phyloP scores from a whole-genome alignment of 2,329 filamentous ascomycete species.

The Escovopsis sp. region DNA sequence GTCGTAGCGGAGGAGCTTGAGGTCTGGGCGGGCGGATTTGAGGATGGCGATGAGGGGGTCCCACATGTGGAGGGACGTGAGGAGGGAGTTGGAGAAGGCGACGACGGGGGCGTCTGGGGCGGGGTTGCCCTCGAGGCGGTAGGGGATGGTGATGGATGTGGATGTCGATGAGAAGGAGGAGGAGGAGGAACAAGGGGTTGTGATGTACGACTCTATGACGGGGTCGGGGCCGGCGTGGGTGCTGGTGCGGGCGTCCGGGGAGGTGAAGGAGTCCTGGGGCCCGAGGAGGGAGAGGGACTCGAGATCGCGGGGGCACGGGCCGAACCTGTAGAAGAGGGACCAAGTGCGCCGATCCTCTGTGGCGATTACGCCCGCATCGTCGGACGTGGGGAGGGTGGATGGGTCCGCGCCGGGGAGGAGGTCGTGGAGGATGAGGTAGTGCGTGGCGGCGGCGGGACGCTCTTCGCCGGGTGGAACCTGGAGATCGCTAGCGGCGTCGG shows the following conservation, averaged over 20 bases:
- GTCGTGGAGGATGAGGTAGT: slow-evolving; percentile 59
- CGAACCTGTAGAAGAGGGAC: slow-evolving; percentile 67
- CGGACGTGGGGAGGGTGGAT: slow-evolving; percentile 35
- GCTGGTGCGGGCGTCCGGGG: slow-evolving; percentile 38
- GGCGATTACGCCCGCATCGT: slow-evolving; percentile 35
- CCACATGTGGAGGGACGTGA: slow-evolving; percentile 72
- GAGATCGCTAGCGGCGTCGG: too few relatives aligned
- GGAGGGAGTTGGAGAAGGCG: slow-evolving; percentile 66
- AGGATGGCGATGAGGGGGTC: slow-evolving; percentile 55
- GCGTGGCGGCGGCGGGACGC: too few relatives aligned
- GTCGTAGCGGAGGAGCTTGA: slow-evolving; percentile 65
- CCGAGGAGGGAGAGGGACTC: slow-evolving; percentile 36
- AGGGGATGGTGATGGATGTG: slow-evolving; percentile 44
- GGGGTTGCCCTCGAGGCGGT: slow-evolving; percentile 59
- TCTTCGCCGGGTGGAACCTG: too few relatives aligned
- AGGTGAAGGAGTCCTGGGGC: slow-evolving; percentile 34
- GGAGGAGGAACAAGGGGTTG: too few relatives aligned
- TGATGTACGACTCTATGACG: slow-evolving; percentile 52
- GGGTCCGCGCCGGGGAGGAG: slow-evolving; percentile 51
- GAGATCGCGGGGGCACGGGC: slow-evolving; percentile 57
- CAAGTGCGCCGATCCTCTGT: slow-evolving; percentile 46
- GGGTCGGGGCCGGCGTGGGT: slow-evolving; percentile 38
- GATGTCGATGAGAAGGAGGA: too few relatives aligned
- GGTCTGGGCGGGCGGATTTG: slow-evolving; percentile 41
- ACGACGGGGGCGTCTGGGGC: slow-evolving; percentile 55